These are phyloP conservation scores for Phytophthora parvispora DNA, from an alignment of 352 stramenopile species.

Conservation along the genomic window DNA sequence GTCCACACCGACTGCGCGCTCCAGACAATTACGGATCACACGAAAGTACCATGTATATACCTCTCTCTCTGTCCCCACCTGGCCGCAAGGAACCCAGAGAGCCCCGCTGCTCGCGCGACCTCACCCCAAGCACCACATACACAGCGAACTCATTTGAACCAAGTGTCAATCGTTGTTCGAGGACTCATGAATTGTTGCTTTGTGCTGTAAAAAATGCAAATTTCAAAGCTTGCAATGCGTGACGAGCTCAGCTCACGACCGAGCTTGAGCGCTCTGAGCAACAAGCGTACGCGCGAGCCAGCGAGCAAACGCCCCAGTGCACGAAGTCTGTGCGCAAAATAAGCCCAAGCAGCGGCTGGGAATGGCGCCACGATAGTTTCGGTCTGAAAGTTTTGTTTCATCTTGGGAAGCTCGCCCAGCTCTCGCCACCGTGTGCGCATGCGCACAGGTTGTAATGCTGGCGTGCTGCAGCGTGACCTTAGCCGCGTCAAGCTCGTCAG, in stretches of 20 bases:
- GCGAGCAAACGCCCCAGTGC: background rate
- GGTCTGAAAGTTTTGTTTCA: constrained; percentile 10
- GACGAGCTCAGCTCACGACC: constrained; percentile 1
- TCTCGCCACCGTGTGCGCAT: constrained; percentile 3
- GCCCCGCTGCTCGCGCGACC: background rate
- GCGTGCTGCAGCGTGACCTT: constrained; percentile 3
- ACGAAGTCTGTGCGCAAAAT: background rate
- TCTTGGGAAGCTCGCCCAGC: constrained; percentile 14
- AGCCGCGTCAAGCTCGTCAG: background rate
- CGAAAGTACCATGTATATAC: too few species aligned
- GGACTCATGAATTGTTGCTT: background rate
- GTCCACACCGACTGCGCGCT: too few species aligned
- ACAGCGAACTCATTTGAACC: background rate
- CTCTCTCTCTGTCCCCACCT: constrained; percentile 1
- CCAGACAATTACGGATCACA: too few species aligned
- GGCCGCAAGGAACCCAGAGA: background rate
- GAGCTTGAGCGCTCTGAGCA: background rate
- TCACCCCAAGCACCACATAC: background rate
- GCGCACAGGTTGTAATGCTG: constrained; percentile 12
- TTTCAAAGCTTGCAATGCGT: background rate
- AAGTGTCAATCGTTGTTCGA: background rate
- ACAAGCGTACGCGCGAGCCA: constrained; percentile 4
- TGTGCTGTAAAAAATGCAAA: background rate
- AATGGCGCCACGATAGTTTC: constrained; percentile 6
- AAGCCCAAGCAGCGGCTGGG: constrained; percentile 5